Percentiles rank a stretch among this genome's conserved stretches.
These are phyloP conservation scores for Leucocoprinus sp. DNA, from an alignment of 768 basidiomycete species.

Conservation along the genomic window DNA sequence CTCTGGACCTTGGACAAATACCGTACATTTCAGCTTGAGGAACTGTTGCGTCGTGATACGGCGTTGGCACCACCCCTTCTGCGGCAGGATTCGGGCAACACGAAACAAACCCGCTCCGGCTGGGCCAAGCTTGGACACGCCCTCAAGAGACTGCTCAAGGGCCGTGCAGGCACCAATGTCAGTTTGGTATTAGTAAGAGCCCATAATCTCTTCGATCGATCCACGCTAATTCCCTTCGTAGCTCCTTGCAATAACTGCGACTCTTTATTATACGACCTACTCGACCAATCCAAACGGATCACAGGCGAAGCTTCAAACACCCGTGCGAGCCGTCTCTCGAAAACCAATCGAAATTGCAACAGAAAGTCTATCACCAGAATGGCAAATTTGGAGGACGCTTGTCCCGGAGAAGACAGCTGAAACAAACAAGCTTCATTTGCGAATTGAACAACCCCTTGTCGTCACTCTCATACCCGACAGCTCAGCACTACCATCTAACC, in stretches of 20 bases:
- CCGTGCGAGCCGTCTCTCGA: conserved; percentile 26
- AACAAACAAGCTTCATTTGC: conserved; percentile 53
- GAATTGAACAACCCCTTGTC: conserved; percentile 73
- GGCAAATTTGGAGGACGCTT: conserved; percentile 67
- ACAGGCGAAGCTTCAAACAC: conserved; percentile 20
- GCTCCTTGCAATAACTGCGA: conserved; percentile 71
- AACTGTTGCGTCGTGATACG: conserved; percentile 72
- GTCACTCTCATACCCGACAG: conserved; percentile 52
- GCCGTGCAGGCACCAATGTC: conserved; percentile 68
- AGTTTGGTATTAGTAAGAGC: conserved; percentile 66
- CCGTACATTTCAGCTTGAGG: conserved; percentile 51
- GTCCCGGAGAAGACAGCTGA: conserved; percentile 55
- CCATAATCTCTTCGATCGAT: conserved; percentile 9
- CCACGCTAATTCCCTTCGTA: conserved; percentile 21
- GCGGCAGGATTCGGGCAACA: conserved; percentile 18
- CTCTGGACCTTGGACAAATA: background rate
- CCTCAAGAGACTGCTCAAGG: conserved; percentile 43
- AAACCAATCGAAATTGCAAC: conserved; percentile 16
- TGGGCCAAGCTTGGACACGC: conserved; percentile 34
- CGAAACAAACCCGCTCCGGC: conserved; percentile 34
- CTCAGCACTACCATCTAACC: conserved; percentile 18
- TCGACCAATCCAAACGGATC: conserved; percentile 28
- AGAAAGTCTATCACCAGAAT: conserved; percentile 37
- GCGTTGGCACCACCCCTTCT: conserved; percentile 39
- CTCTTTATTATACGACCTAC: conserved; percentile 69